Base-by-base conservation (phyloP, 2,329 filamentous ascomycete genomes). In the Metarhizium guizhouense region DNA sequence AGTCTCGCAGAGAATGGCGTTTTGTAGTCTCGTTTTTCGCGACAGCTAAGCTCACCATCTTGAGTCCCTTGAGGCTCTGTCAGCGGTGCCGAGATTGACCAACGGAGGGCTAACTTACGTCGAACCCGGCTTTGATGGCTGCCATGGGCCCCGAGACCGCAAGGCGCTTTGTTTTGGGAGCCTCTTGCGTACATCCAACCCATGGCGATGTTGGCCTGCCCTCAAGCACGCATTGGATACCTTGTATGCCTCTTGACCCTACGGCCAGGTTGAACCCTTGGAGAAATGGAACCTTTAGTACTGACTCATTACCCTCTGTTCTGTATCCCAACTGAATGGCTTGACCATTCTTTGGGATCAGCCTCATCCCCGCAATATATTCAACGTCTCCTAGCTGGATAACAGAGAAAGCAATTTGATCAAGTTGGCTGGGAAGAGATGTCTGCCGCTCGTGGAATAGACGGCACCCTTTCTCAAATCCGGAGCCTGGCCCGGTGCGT, bases 151-250 rank as follows among this genome's bases (percentile, higher is more conserved):
- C 48, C 6, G n/a, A 30, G 42, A 10, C 13, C n/a, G 18, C n/a
- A 18, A 54, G 53, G 14, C 47, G 53, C 25, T 45, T 54, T 13
- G 51, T 56, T 43, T 50, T 34, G 25, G 51, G 51, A 30, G 25
- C 16, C 18, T 32, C 29, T 3, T 25, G n/a, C 14, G 51, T n/a
- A 13, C 38, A 25, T 52, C 51, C 25, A 25, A 25, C 25, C 25
- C 25, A 25, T 25, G 25, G 25, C 25, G 25, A 25, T 25, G 25
- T 25, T 25, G 25, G 4, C 25, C 25, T 25, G 25, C 25, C 25
- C 25, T 25, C 25, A 25, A 43, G 7, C 20, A 45, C 20, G 40
- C 36, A 43, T 18, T 52, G 51, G 5, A 52, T n/a, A 45, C 51
- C 38, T 43, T 45, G 51, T 52, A 52, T 43, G 20, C 51, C 51